A percentile compares a stretch with the other conserved stretches of the same genome.
Evolutionary conservation across 1,284 basidiomycete species (phyloP).

Genomic region (Xerocomus amazonicus): DNA sequence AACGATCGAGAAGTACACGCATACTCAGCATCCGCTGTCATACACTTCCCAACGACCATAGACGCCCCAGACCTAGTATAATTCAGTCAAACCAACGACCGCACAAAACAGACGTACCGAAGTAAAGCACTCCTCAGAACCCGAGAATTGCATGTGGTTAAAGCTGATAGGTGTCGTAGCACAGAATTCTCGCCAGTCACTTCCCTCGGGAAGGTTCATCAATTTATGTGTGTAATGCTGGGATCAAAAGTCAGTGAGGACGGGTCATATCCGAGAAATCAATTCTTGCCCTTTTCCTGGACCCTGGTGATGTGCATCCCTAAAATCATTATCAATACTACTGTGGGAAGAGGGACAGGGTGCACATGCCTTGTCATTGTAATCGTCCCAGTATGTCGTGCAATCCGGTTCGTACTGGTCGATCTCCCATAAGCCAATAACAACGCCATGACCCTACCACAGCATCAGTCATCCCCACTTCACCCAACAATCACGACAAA

Average conservation of each 20-base stretch:
- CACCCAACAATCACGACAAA: constrained; percentile 3
- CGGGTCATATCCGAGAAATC: not conserved
- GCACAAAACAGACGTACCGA: constrained; percentile 8
- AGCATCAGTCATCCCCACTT: not conserved
- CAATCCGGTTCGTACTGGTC: constrained; percentile 24
- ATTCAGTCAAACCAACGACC: not conserved
- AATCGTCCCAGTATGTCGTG: constrained; percentile 18
- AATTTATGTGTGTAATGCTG: constrained; percentile 23
- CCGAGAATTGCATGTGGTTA: constrained; percentile 12
- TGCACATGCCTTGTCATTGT: constrained; percentile 25
- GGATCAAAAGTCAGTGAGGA: not conserved
- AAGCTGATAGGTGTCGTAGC: constrained; percentile 25
- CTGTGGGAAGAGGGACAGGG: not conserved
- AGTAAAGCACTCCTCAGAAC: constrained; percentile 22
- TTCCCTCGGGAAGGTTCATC: constrained; percentile 19
- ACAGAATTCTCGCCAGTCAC: constrained; percentile 26
- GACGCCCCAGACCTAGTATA: constrained; percentile 13
- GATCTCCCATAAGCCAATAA: constrained; percentile 23
- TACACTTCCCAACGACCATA: constrained; percentile 30
- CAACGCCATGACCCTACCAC: constrained; percentile 10
- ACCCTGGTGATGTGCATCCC: constrained; percentile 28
- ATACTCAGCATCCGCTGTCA: constrained; percentile 18
- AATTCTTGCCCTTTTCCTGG: constrained; percentile 18
- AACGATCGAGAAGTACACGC: no score
- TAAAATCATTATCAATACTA: not conserved